These are phyloP conservation scores for Lasiodiplodia gonubiensis DNA, from an alignment of 2,329 filamentous ascomycete genomes.

Conservation along the genomic window DNA sequence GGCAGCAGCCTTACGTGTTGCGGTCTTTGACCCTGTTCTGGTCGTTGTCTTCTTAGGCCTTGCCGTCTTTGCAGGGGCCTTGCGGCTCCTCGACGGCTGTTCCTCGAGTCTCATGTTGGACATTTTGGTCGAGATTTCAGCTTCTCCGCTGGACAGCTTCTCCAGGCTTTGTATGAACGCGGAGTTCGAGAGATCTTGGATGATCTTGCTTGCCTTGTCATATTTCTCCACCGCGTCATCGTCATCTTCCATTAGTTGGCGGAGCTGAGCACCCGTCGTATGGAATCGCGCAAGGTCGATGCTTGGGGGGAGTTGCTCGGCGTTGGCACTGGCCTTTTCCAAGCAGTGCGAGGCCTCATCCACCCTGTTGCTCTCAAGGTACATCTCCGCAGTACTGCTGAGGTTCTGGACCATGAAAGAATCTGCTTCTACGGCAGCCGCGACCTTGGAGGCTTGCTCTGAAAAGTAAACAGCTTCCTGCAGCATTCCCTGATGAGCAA, in stretches of 20 bases:
- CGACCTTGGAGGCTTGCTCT: conserved; percentile 81
- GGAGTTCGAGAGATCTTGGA: conserved; percentile 49
- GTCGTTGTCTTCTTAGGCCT: conserved; percentile 29
- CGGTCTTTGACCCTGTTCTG: conserved; percentile 28
- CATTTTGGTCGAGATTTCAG: conserved; percentile 50
- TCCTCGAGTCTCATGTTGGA: conserved; percentile 47
- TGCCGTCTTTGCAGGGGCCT: conserved; percentile 3
- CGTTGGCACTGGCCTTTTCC: conserved; percentile 54
- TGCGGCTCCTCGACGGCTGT: conserved; percentile 22
- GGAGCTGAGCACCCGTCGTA: conserved; percentile 56
- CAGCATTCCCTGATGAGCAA: conserved; percentile 83
- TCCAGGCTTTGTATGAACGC: conserved; percentile 40
- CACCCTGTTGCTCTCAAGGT: conserved; percentile 56
- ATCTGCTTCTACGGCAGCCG: conserved; percentile 68
- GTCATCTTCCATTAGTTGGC: conserved; percentile 54
- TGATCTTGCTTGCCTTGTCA: conserved; percentile 53
- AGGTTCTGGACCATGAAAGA: conserved; percentile 56
- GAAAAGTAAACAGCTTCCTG: conserved; percentile 88
- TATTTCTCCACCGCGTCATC: conserved; percentile 58
- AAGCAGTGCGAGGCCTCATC: conserved; percentile 58
- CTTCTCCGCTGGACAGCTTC: conserved; percentile 38
- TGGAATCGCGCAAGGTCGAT: conserved; percentile 58
- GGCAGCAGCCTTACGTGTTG: conserved; percentile 19
- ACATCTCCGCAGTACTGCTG: conserved; percentile 54
- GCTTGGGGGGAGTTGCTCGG: conserved; percentile 57